phyloP scores from a whole-genome alignment of 106 monocot species.

The Platanthera zijinensis region DNA sequence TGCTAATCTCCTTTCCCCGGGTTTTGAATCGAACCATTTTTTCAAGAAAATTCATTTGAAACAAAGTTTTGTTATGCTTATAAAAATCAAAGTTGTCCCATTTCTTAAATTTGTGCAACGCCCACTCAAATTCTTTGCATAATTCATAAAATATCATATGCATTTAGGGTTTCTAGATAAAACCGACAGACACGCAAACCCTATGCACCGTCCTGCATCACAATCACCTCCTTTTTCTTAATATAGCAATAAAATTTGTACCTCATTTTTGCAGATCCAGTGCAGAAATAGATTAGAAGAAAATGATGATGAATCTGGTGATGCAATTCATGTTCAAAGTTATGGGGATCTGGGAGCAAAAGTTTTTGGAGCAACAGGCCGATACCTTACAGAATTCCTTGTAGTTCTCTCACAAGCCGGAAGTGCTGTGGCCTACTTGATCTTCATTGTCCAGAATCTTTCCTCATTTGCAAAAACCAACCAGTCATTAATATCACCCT shows the following conservation, averaged over 20 bases:
- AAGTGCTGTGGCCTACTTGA: conserved; percentile 75
- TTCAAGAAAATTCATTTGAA: too few species aligned
- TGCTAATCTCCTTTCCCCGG: too few species aligned
- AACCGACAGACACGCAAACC: too few species aligned
- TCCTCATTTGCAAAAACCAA: conserved; percentile 29
- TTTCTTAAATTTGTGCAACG: too few species aligned
- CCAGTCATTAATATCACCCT: conserved; percentile 23
- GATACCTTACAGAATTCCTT: conserved; percentile 64
- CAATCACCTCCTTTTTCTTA: not conserved
- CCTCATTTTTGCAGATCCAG: conserved; percentile 35
- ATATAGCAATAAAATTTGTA: not conserved
- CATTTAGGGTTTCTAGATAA: too few species aligned
- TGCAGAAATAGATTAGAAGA: conserved; percentile 71
- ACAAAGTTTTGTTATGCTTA: too few species aligned
- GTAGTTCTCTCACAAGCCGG: conserved; percentile 74
- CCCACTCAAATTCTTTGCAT: too few species aligned
- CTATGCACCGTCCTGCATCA: too few species aligned
- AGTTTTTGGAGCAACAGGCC: conserved; percentile 63
- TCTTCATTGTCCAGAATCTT: conserved; percentile 92
- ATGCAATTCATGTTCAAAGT: conserved; percentile 21
- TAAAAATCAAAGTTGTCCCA: too few species aligned
- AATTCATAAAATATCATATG: too few species aligned
- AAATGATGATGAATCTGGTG: conserved; percentile 16
- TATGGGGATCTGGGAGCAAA: conserved; percentile 81
- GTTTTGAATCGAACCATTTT: too few species aligned